These are phyloP conservation scores for Sparassis latifolia DNA, from an alignment of 1,284 basidiomycete genomes.

Conservation along the genomic window DNA sequence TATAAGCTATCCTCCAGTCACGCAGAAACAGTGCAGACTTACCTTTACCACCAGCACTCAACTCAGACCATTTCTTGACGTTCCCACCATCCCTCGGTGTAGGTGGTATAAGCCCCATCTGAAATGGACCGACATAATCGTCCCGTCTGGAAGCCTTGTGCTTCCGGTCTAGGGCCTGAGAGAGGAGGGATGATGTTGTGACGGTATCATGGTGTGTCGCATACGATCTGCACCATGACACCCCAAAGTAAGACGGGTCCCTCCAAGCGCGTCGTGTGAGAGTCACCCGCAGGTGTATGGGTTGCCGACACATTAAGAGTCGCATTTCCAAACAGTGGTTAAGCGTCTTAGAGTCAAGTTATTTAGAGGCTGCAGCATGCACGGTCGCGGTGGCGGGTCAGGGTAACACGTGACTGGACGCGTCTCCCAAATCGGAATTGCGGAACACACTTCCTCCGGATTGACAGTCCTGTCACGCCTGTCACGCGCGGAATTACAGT, in stretches of 20 bases:
- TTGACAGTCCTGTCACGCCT: no score
- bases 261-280: not conserved
- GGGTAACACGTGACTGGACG: no score
- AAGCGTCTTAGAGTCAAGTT: no score
- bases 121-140: conserved; percentile 77
- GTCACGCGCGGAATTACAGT: no score
- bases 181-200: conserved; percentile 48
- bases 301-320: no score
- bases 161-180: conserved; percentile 61
- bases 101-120: conserved; percentile 63
- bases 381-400: no score
- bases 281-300: not conserved
- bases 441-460: no score
- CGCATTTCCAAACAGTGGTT: no score
- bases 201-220: conserved; percentile 43
- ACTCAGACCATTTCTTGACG: conserved; percentile 75
- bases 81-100: conserved; percentile 47
- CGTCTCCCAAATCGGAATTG: no score
- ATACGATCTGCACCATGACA: conserved; percentile 28
- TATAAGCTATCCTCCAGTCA: not conserved
- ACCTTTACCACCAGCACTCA: conserved; percentile 82
- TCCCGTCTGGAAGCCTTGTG: conserved; percentile 37
- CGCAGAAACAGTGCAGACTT: conserved; percentile 19
- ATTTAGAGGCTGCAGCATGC: no score
- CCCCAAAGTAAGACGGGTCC: not conserved